Conservation (phyloP, 345 rosid species). For the Gossypium australe region DNA sequence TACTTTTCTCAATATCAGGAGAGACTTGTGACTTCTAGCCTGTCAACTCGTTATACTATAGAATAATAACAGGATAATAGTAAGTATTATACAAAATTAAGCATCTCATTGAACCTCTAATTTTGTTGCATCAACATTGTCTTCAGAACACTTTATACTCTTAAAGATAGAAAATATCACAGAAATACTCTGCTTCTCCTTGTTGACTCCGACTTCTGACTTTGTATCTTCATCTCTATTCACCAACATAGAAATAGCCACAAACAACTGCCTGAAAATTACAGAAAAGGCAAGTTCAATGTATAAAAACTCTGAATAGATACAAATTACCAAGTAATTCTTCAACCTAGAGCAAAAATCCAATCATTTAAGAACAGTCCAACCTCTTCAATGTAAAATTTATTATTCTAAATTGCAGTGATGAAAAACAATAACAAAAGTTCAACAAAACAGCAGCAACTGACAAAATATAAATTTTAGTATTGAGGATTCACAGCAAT, state of each 20-base stretch:
- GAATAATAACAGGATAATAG: background rate
- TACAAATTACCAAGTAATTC: conserved; percentile 1
- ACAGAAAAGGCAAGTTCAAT: background rate
- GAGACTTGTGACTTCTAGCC: background rate
- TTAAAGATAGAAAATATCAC: background rate
- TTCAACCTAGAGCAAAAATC: background rate
- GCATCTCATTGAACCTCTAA: conserved; percentile 52
- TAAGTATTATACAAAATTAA: background rate
- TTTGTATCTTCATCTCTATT: conserved; percentile 76
- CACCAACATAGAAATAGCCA: conserved; percentile 57
- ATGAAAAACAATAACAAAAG: background rate
- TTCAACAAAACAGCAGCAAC: background rate
- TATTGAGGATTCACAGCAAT: background rate
- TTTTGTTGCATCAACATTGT: conserved; percentile 61
- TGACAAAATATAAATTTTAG: background rate
- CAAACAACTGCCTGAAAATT: conserved; percentile 68
- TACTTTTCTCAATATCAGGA: background rate
- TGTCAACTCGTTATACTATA: conserved; percentile 9
- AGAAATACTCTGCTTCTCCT: conserved; percentile 56
- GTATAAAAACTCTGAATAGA: background rate
- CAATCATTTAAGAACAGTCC: background rate
- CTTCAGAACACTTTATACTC: conserved; percentile 50
- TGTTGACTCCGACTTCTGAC: conserved; percentile 51
- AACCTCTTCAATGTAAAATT: background rate
- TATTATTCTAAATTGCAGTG: background rate